Evolutionary conservation across 1,284 basidiomycete genomes (phyloP).

Genomic region (Inonotus obliquus): DNA sequence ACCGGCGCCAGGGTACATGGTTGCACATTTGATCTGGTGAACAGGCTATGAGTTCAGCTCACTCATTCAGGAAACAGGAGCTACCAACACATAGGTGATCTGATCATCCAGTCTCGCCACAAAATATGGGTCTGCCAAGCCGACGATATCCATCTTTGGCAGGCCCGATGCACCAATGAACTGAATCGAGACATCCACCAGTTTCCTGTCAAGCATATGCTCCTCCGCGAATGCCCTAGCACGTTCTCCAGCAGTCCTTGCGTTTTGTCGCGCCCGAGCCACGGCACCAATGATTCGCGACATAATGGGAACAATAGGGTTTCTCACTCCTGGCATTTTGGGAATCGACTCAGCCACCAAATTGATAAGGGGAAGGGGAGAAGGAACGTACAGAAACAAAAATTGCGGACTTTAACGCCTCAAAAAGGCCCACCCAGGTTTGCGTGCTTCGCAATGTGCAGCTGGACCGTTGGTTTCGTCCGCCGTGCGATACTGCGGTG

Average conservation of each 20-base stretch:
- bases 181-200: constrained; percentile 30
- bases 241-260: constrained; percentile 28
- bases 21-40: constrained; percentile 58
- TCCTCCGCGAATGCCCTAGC: constrained; percentile 31
- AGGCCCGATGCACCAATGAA: constrained; percentile 66
- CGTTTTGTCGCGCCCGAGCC: constrained; percentile 29
- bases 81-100: constrained; percentile 54
- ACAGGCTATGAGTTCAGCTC: background rate
- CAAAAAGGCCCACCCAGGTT: background rate
- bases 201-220: constrained; percentile 39
- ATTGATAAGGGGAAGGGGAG: background rate
- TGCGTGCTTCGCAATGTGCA: background rate
- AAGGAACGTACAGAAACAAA: background rate
- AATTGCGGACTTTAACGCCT: background rate
- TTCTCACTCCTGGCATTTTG: constrained; percentile 7
- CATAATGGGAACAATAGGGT: constrained; percentile 21
- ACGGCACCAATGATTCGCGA: constrained; percentile 33
- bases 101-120: constrained; percentile 58
- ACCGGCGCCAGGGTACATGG: constrained; percentile 53
- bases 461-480: no score
- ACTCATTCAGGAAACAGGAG: background rate
- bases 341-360: background rate
- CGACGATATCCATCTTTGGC: constrained; percentile 67
- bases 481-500: background rate
- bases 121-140: constrained; percentile 67